Percentiles rank a stretch among this genome's conserved stretches.
phyloP scores from a whole-genome alignment of 345 rosid genomes.

The Clausena lansium region DNA sequence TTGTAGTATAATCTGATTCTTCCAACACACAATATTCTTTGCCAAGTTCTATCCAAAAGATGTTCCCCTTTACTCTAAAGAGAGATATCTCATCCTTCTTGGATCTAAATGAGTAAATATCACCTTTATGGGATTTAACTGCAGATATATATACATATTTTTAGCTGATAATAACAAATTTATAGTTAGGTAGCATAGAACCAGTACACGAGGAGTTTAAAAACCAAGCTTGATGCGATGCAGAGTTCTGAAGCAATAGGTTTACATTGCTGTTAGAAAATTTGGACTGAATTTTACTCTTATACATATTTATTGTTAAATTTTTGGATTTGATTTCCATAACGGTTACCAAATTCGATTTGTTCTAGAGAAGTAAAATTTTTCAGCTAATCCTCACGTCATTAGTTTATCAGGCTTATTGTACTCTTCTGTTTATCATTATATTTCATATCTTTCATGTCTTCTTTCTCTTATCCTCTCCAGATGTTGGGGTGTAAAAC shows the following conservation, averaged over 20 bases:
- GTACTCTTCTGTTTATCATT: not conserved
- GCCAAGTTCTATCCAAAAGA: no score
- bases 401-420: not conserved
- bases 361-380: not conserved
- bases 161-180: not conserved
- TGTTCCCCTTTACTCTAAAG: not conserved
- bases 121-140: not conserved
- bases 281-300: not conserved
- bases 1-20: not conserved
- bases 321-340: not conserved
- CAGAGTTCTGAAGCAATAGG: not conserved
- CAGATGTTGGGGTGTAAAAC: slow-evolving; percentile 87
- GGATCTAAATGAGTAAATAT: not conserved
- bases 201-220: not conserved
- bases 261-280: not conserved
- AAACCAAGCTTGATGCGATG: not conserved
- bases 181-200: not conserved
- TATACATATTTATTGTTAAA: not conserved
- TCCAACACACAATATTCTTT: not conserved
- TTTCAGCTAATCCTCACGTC: not conserved
- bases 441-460: not conserved
- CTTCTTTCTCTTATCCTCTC: slow-evolving; percentile 16
- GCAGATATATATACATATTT: no score
- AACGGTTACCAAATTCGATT: not conserved
- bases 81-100: not conserved